phyloP scores from a whole-genome alignment of 768 basidiomycete genomes.

The Leccinum disarticulatum region DNA sequence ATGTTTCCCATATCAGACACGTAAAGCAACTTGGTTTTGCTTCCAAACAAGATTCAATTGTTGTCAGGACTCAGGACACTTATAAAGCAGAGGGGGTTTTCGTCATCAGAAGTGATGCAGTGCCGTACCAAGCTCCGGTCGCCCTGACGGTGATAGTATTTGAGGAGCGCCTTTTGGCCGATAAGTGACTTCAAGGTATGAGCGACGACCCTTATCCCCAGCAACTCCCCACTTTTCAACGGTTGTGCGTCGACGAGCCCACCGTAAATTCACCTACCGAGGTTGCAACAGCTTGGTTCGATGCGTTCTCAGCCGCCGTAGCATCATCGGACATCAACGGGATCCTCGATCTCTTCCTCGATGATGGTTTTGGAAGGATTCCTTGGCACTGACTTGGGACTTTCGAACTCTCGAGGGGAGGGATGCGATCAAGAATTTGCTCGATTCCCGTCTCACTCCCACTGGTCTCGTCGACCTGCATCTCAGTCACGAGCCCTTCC shows the following conservation, averaged over 20 bases:
- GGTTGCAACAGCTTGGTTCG: constrained; percentile 27
- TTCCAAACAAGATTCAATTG: too few relatives aligned
- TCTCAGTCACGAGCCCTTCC: constrained; percentile 25
- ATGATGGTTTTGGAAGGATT: constrained; percentile 49
- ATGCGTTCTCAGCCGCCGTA: constrained; percentile 24
- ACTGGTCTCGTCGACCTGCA: constrained; percentile 18
- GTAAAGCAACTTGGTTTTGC: too few relatives aligned
- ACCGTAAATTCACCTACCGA: constrained; percentile 16
- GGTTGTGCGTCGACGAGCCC: constrained; percentile 24
- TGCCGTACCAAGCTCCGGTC: neutral
- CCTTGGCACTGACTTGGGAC: constrained; percentile 53
- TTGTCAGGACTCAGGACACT: too few relatives aligned
- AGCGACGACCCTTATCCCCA: constrained; percentile 22
- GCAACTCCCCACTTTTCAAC: constrained; percentile 30
- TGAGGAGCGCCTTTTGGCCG: neutral
- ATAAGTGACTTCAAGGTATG: constrained; percentile 7
- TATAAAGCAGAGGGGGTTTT: too few relatives aligned
- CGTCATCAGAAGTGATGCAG: neutral
- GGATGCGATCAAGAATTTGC: constrained; percentile 38
- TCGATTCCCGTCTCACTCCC: constrained; percentile 37
- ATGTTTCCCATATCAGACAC: too few relatives aligned
- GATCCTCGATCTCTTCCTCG: constrained; percentile 30
- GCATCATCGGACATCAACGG: constrained; percentile 14
- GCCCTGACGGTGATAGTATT: neutral
- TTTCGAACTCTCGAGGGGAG: constrained; percentile 49